Evolutionary conservation across 2,329 filamentous ascomycete genomes (phyloP).

Genomic region (Pyricularia grisea): DNA sequence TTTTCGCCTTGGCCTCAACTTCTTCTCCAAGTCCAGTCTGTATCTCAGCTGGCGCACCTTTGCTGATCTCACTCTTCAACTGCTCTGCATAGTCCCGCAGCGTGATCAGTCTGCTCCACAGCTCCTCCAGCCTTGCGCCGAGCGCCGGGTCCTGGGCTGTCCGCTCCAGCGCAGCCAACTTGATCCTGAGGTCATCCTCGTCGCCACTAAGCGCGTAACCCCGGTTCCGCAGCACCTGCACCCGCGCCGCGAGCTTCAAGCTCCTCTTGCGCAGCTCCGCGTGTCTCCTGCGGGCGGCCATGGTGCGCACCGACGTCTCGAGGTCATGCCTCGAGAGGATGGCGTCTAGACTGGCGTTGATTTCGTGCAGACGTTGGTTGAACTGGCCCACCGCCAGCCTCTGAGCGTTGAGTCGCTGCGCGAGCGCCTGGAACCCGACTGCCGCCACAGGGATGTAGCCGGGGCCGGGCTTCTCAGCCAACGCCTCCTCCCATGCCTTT

Average conservation of each 20-base stretch:
- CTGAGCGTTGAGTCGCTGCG: constrained; percentile 64
- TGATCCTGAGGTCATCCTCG: constrained; percentile 69
- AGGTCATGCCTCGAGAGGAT: constrained; percentile 72
- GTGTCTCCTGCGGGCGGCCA: constrained; percentile 65
- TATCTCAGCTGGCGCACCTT: constrained; percentile 37
- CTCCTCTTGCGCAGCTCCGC: constrained; percentile 64
- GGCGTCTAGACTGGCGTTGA: constrained; percentile 63
- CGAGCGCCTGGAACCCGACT: constrained; percentile 63
- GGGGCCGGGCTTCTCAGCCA: constrained; percentile 67
- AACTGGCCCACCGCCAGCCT: constrained; percentile 59
- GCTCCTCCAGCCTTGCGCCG: constrained; percentile 68
- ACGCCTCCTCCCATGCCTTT: constrained; percentile 74
- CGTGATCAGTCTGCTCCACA: constrained; percentile 74
- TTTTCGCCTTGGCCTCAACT: constrained; percentile 62
- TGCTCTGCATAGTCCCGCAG: constrained; percentile 64
- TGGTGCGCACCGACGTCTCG: constrained; percentile 62
- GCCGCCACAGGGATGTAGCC: constrained; percentile 71
- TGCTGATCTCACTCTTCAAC: constrained; percentile 65
- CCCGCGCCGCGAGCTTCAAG: constrained; percentile 65
- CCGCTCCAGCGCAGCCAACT: constrained; percentile 60
- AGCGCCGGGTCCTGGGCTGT: constrained; percentile 66
- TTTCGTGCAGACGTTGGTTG: constrained; percentile 65
- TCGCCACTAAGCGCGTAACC: constrained; percentile 73
- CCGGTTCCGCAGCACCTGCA: constrained; percentile 71
- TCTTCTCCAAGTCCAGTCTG: constrained; percentile 51